Evolutionary conservation across 73 alveolate species (phyloP).

Genomic region (Durusdinium trenchii): DNA sequence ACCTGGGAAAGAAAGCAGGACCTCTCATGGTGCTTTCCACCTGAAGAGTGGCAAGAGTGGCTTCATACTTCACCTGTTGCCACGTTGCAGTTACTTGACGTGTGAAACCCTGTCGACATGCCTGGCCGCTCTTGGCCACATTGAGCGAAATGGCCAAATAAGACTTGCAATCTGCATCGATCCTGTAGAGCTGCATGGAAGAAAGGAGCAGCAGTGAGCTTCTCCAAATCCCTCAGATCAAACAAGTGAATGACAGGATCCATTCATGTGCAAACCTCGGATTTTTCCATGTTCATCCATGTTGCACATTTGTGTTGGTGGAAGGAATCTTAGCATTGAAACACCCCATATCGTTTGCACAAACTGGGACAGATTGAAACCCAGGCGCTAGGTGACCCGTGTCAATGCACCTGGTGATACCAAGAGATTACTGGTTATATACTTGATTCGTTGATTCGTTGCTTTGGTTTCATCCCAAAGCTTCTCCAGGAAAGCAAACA

Average conservation of each 20-base stretch:
- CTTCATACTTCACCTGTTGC: too few relatives aligned
- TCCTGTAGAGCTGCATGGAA: neutral
- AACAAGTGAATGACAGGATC: neutral
- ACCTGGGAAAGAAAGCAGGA: too few relatives aligned
- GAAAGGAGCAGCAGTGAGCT: neutral
- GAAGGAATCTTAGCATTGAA: neutral
- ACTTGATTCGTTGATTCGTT: neutral
- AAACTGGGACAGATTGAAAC: neutral
- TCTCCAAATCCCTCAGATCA: neutral
- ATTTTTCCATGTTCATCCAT: neutral
- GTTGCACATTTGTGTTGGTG: neutral
- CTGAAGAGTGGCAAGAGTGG: too few relatives aligned
- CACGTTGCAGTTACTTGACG: too few relatives aligned
- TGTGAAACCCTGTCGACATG: too few relatives aligned
- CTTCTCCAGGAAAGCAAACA: neutral
- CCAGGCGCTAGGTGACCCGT: neutral
- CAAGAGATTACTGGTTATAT: neutral
- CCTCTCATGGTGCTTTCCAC: too few relatives aligned
- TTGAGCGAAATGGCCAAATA: neutral
- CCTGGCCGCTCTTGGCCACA: conserved; percentile 21
- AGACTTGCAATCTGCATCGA: conserved; percentile 25
- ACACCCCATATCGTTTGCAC: neutral
- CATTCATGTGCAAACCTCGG: neutral
- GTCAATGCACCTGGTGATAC: neutral
- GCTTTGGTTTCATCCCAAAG: neutral